Evolutionary conservation across 164 flowering plant genomes (phyloP).

Genomic region (Brasenia schreberi): DNA sequence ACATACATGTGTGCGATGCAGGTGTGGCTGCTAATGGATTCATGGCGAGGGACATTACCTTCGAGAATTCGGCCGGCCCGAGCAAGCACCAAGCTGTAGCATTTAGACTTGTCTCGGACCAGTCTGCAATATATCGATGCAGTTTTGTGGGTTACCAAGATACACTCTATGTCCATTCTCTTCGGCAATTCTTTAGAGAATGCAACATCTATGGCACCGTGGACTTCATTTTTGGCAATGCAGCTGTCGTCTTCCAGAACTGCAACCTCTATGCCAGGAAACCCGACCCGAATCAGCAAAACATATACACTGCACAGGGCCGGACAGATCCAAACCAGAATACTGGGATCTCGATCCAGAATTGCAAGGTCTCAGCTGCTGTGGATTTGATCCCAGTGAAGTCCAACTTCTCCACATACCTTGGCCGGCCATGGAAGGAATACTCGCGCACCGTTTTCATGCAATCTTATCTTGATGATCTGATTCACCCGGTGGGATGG

Average conservation of each 20-base stretch:
- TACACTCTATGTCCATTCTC: slow-evolving; percentile 7
- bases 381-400: slow-evolving; percentile 5
- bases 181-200: slow-evolving; percentile 13
- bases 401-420: slow-evolving; percentile 7
- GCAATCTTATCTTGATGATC: slow-evolving; percentile 9
- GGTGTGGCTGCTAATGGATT: slow-evolving; percentile 54
- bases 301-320: slow-evolving; percentile 3
- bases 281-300: not conserved
- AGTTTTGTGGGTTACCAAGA: slow-evolving; percentile 46
- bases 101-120: slow-evolving; percentile 45
- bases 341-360: slow-evolving; percentile 4
- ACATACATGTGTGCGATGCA: slow-evolving; percentile 10
- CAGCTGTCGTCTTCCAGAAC: slow-evolving; percentile 6
- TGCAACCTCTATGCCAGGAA: not conserved
- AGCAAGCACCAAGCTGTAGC: slow-evolving; percentile 55
- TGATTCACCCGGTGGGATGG: slow-evolving; percentile 14
- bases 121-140: slow-evolving; percentile 32
- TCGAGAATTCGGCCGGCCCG: slow-evolving; percentile 65
- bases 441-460: slow-evolving; percentile 14
- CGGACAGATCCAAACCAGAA: not conserved
- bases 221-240: slow-evolving; percentile 17
- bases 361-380: slow-evolving; percentile 7
- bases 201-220: slow-evolving; percentile 13
- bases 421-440: slow-evolving; percentile 17
- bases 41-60: slow-evolving; percentile 49